Percentiles rank a stretch among this genome's conserved stretches.
Evolutionary conservation across 441 rosid species (phyloP).

Genomic region (Erodium moschatum): DNA sequence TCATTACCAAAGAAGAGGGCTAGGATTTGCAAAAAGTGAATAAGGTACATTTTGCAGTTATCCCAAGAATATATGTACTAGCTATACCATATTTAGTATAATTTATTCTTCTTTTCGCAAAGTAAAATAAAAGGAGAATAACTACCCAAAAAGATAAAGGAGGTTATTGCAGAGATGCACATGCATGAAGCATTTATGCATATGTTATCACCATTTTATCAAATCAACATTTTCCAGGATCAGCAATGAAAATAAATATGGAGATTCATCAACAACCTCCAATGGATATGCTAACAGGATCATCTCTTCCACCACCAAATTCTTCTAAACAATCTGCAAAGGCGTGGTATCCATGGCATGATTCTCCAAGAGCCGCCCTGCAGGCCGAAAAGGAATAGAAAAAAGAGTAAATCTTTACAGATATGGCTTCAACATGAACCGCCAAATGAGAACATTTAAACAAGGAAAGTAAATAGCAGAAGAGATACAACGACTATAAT

Average conservation of each 20-base stretch:
- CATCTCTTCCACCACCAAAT: slow-evolving; percentile 80
- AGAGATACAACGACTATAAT: background rate
- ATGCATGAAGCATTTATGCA: background rate
- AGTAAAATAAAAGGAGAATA: slow-evolving; percentile 3
- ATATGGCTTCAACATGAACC: background rate
- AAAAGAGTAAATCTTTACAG: background rate
- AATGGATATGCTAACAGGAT: slow-evolving; percentile 71
- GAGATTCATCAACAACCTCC: slow-evolving; percentile 52
- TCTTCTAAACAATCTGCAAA: slow-evolving; percentile 70
- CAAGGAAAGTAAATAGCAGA: background rate
- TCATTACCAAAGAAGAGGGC: no score
- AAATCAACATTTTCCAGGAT: background rate
- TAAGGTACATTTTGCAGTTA: no score
- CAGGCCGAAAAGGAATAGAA: slow-evolving; percentile 15
- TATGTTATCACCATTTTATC: background rate
- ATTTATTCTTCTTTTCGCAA: no score
- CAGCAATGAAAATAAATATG: slow-evolving; percentile 2
- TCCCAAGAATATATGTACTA: background rate
- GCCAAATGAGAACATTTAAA: background rate
- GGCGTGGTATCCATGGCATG: slow-evolving; percentile 50
- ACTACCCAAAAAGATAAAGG: background rate
- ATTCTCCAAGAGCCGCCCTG: slow-evolving; percentile 68
- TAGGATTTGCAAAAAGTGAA: no score
- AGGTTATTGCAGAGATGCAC: background rate
- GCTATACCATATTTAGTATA: background rate